Conservation (phyloP, 495 filamentous ascomycete species). For the Neurospora sp. region DNA sequence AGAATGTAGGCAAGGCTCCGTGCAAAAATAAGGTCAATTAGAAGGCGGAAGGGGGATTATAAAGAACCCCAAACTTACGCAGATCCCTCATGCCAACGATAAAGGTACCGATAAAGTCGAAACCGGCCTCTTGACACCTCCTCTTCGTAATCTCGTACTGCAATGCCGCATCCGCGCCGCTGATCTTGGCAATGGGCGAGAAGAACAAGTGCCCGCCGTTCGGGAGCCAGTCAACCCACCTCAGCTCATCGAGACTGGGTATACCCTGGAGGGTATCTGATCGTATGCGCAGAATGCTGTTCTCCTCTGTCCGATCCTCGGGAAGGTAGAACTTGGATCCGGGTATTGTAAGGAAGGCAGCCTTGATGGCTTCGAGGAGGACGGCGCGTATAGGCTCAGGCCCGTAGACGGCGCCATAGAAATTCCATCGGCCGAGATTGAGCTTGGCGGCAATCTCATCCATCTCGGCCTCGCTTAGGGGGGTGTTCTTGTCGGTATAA, state of each 20-base stretch:
- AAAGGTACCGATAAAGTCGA: slow-evolving; percentile 45
- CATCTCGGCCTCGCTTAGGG: not conserved
- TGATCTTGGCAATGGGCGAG: slow-evolving; percentile 43
- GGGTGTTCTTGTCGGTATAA: not conserved
- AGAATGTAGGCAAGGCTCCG: slow-evolving; percentile 17
- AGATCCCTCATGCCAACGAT: slow-evolving; percentile 45
- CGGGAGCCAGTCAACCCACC: slow-evolving; percentile 48
- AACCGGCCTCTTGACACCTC: slow-evolving; percentile 28
- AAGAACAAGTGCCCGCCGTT: slow-evolving; percentile 48
- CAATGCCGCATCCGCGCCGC: slow-evolving; percentile 37
- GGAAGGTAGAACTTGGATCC: slow-evolving; percentile 37
- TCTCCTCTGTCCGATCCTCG: slow-evolving; percentile 19
- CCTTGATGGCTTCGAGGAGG: slow-evolving; percentile 36
- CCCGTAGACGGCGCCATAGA: slow-evolving; percentile 47
- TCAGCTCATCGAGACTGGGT: slow-evolving; percentile 39
- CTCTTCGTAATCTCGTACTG: slow-evolving; percentile 34
- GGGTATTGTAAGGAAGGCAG: slow-evolving; percentile 32
- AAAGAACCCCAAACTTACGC: slow-evolving; percentile 25
- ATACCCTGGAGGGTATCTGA: slow-evolving; percentile 26
- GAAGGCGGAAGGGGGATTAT: slow-evolving; percentile 39
- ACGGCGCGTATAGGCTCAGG: slow-evolving; percentile 31
- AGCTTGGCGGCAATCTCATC: slow-evolving; percentile 16
- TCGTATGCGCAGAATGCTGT: slow-evolving; percentile 21
- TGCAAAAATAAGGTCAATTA: slow-evolving; percentile 20
- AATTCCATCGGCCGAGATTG: slow-evolving; percentile 30